Base-by-base conservation (phyloP, 805 yeast species). In the Suhomyces xylopsoci region DNA sequence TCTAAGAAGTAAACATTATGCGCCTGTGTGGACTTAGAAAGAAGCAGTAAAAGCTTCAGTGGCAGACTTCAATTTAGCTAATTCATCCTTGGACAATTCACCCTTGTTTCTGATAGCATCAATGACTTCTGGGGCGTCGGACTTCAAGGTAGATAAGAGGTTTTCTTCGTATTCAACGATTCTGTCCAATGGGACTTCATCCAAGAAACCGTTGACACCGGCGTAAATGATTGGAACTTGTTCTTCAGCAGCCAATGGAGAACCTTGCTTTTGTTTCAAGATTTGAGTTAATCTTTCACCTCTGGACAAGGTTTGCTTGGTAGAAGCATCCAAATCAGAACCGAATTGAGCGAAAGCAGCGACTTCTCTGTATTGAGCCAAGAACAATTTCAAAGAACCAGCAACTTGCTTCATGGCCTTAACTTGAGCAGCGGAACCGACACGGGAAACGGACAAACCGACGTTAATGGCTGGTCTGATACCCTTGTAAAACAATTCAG, bases 321-420 rank as follows among this genome's bases (percentile, higher is more conserved):
- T 94, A 57, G 97, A 91, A 68, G 99, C 98, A 81, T 94, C 99
- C 78, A 94, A 86, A 81, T 94, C 99, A 67, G 99, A 94, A 87
- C 99, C 99, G 85, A 94, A 94, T 85, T 94, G 99, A 70, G 99
- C 99, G 80, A 94, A 94, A 71, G 99, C 99, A 76, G 99, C 99
- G 70, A 94, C 99, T 87, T 94, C 99, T 90, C 99, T 92, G 89
- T 94, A 94, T 85, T 94, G 99, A 70, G 99, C 99, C 85, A 94
- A 89, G 97, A 91, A 94, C 79, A 94, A 90, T 81, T 94, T 94
- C 82, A 94, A 88, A 67, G 99, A 94, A 88, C 99, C 99, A 67
- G 99, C 99, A 80, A 94, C 98, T 85, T 94, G 98, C 83, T 94
- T 94, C 96, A 94, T 90, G 80, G 99, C 99, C 87, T 94, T 94